phyloP scores from a whole-genome alignment of 2,329 filamentous ascomycete genomes.

The Aureobasidium zeae region DNA sequence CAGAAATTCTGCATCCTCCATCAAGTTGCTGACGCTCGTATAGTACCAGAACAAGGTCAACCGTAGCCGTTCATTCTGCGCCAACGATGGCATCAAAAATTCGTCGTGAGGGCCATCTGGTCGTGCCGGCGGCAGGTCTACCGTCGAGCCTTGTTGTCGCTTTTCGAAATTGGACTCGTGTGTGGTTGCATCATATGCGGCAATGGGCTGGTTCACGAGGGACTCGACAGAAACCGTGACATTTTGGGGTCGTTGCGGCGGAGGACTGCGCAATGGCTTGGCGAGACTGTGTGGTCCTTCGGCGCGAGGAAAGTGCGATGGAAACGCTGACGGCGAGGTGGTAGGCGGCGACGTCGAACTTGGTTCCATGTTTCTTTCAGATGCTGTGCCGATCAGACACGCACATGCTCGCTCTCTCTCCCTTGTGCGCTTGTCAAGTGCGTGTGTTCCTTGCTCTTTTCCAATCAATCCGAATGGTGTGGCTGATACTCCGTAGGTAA shows the following conservation, averaged over 20 bases:
- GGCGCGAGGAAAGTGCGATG: slow-evolving; percentile 17
- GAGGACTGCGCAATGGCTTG: slow-evolving; percentile 1
- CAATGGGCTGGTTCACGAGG: slow-evolving; percentile 7
- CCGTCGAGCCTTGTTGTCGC: slow-evolving; percentile 11
- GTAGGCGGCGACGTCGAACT: too few species aligned
- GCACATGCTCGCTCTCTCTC: not conserved
- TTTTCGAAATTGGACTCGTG: slow-evolving; percentile 8
- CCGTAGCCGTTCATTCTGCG: slow-evolving; percentile 31
- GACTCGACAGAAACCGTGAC: slow-evolving; percentile 16
- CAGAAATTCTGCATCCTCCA: slow-evolving; percentile 34
- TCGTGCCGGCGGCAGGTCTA: slow-evolving; percentile 19
- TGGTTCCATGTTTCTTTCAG: too few species aligned
- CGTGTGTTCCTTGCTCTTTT: not conserved
- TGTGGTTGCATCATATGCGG: slow-evolving; percentile 7
- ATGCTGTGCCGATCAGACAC: not conserved
- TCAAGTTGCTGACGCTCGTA: slow-evolving; percentile 28
- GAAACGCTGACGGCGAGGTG: not conserved
- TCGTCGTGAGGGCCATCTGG: slow-evolving; percentile 19
- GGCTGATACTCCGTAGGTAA: too few species aligned
- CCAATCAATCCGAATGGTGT: too few species aligned
- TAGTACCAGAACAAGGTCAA: slow-evolving; percentile 39
- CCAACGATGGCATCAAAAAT: slow-evolving; percentile 31
- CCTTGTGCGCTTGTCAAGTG: not conserved
- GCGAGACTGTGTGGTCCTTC: not conserved
- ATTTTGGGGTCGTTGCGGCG: too few species aligned